Percentiles rank a stretch among this genome's conserved stretches.
Conservation (phyloP, 768 basidiomycete genomes). For the Boletus fagicola region DNA sequence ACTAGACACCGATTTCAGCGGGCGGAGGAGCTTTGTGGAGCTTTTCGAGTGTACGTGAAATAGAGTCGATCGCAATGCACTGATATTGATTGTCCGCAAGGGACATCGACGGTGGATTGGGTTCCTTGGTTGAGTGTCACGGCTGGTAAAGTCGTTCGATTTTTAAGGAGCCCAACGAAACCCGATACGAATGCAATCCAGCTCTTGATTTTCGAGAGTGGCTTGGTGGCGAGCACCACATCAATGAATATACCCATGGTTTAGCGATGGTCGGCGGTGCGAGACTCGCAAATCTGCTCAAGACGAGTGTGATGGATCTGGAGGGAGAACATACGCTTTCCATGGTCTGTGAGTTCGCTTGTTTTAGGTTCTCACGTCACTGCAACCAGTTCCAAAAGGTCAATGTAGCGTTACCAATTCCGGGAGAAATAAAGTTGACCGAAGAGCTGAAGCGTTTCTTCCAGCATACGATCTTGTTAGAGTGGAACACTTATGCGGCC, state of each 20-base stretch:
- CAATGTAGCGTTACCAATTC: background rate
- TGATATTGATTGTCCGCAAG: background rate
- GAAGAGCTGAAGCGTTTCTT: background rate
- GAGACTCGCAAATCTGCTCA: background rate
- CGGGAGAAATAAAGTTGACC: background rate
- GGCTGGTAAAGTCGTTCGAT: background rate
- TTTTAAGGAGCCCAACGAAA: background rate
- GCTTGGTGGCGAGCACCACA: background rate
- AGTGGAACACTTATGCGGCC: background rate
- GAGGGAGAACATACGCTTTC: background rate
- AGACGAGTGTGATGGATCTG: background rate
- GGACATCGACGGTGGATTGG: background rate
- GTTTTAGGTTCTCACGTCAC: background rate
- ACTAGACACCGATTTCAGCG: background rate
- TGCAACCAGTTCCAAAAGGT: background rate
- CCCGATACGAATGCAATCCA: background rate
- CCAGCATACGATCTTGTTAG: background rate
- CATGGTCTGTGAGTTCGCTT: background rate
- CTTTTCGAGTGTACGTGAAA: background rate
- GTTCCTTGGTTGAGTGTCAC: background rate
- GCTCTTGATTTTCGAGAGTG: background rate
- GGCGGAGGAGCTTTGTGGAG: background rate
- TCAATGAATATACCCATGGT: background rate
- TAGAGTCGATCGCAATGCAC: background rate
- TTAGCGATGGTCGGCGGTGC: background rate